A percentile compares a stretch with the other conserved stretches of the same genome.
These are phyloP conservation scores for Conidiobolus incongruus DNA, from an alignment of 371 early-diverging fungal genomes.

Conservation along the genomic window DNA sequence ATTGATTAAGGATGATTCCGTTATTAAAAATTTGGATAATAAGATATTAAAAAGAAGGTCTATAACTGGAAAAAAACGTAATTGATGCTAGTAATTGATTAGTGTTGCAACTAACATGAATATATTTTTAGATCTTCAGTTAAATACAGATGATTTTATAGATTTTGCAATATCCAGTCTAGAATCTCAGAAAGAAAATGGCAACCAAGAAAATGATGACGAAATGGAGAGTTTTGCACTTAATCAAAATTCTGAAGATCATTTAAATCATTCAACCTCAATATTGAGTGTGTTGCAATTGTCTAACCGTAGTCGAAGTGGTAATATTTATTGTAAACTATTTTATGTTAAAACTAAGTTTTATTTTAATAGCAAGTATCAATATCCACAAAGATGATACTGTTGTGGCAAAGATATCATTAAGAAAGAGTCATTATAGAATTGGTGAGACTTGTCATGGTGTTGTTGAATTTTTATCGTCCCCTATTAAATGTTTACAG, in stretches of 20 bases:
- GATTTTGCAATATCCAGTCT: no score
- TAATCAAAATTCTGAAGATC: background rate
- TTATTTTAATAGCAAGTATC: background rate
- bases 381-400: conserved; percentile 1
- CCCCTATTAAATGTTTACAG: conserved; percentile 2
- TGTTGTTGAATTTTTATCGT: background rate
- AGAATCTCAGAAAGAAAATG: no score
- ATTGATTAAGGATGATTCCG: background rate
- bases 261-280: no score
- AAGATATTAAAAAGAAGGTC: background rate
- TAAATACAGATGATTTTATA: no score
- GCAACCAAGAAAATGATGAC: background rate
- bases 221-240: background rate
- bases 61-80: background rate
- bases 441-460: background rate
- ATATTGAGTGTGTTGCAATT: background rate
- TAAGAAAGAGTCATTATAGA: background rate
- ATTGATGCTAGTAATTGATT: background rate
- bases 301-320: background rate
- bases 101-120: background rate
- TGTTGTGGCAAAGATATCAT: background rate
- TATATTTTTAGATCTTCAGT: background rate
- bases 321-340: background rate
- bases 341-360: background rate
- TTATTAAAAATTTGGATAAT: background rate